Percentiles rank a stretch among this genome's conserved stretches.
phyloP scores from a whole-genome alignment of 2,329 filamentous ascomycete species.

The Ophiostoma triangulosporum region DNA sequence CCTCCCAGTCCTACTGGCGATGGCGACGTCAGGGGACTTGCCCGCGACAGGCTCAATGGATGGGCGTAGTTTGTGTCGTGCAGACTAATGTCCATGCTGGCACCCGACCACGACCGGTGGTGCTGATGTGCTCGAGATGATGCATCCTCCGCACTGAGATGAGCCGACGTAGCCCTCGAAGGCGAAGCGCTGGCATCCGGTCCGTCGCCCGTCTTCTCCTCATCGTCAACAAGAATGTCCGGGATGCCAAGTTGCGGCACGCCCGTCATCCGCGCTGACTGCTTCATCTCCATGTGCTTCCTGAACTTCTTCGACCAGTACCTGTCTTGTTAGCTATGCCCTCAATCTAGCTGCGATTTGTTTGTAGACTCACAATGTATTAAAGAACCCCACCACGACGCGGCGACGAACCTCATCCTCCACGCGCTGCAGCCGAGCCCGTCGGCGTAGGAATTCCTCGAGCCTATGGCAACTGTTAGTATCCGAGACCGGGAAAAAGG shows the following conservation, averaged over 20 bases:
- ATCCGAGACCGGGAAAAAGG: background rate
- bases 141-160: conserved; percentile 24
- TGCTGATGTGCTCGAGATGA: conserved; percentile 12
- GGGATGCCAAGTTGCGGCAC: conserved; percentile 73
- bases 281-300: conserved; percentile 57
- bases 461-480: conserved; percentile 37
- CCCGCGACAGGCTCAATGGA: conserved; percentile 40
- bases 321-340: conserved; percentile 22
- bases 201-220: conserved; percentile 28
- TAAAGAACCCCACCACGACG: conserved; percentile 87
- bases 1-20: conserved; percentile 19
- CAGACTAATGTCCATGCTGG: conserved; percentile 29
- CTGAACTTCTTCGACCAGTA: conserved; percentile 79
- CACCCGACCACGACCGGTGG: conserved; percentile 30
- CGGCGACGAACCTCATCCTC: conserved; percentile 88
- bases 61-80: conserved; percentile 32
- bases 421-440: conserved; percentile 80
- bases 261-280: conserved; percentile 59
- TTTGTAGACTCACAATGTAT: conserved; percentile 53
- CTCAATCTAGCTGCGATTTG: background rate
- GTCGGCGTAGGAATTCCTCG: conserved; percentile 85
- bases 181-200: conserved; percentile 19
- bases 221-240: conserved; percentile 80
- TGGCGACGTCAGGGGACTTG: conserved; percentile 5
- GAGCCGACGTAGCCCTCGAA: conserved; percentile 16